Base-by-base conservation (phyloP, 2,329 filamentous ascomycete genomes). In the Pseudogymnoascus destructans region DNA sequence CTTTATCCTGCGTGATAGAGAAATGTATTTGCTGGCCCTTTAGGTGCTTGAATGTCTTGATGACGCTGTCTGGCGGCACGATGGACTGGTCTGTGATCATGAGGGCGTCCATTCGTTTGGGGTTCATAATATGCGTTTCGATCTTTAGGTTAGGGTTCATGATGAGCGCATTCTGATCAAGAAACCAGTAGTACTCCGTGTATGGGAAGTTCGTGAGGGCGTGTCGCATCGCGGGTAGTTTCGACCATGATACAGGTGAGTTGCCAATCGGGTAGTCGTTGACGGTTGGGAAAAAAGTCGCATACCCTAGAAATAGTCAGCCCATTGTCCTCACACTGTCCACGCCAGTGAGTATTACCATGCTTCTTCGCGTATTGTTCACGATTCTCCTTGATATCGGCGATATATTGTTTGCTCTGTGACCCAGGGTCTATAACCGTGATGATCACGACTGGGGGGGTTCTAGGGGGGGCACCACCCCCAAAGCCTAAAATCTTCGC, bases 51-150 rank as follows among this genome's bases (percentile, higher is more conserved):
- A 95, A 95, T 0, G 95, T 97, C 75, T 88, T 92, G 74, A 98
- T 97, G 66, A 98, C 91, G 73, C 89, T 95, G 73, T 96, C 89
- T 0, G 95, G 93, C 1, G 92, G 93, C 7, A 97, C 92, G 56
- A 98, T 83, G 5, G 93, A 82, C 58, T 84, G 79, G 70, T 95
- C 87, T 69, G 84, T 86, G 65, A 93, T 81, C 89, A 97, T 96
- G 59, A 87, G 70, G 19, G 76, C 77, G 67, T 95, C 86, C 54
- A 98, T 77, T 59, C 77, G 80, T 57, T 75, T 74, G 9, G 82
- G 73, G 9, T 81, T 75, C 70, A 95, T 81, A 36, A 98, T 72
- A 65, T 89, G 80, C 1, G 81, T 76, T 63, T 89, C 82, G 32
- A 97, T 73, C 11, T 81, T 79, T 57, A 86, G 73, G 32, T 76